These are phyloP conservation scores for Cicer judaicum DNA, from an alignment of 306 rosid species.

Conservation along the genomic window DNA sequence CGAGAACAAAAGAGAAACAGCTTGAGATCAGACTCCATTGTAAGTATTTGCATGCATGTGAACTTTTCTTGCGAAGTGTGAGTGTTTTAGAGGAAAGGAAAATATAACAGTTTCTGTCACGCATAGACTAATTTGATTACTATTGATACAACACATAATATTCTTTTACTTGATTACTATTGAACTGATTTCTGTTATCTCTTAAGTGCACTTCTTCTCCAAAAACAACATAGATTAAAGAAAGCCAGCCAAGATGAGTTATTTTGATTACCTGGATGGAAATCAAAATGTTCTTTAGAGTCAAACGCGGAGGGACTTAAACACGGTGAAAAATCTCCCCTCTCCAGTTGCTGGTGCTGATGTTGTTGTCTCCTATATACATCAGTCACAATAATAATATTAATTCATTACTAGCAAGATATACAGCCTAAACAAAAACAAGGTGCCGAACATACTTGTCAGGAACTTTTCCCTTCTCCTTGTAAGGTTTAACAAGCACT, in stretches of 20 bases:
- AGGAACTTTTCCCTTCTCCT: conserved; percentile 94
- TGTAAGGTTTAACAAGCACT: conserved; percentile 96
- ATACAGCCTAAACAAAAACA: conserved; percentile 32
- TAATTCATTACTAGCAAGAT: conserved; percentile 33
- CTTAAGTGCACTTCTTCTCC: not conserved
- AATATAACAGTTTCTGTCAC: not conserved
- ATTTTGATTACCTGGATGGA: conserved; percentile 58
- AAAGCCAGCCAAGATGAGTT: conserved; percentile 4
- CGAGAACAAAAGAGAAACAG: conserved; percentile 23
- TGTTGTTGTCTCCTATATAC: conserved; percentile 57
- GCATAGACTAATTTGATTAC: too few relatives aligned
- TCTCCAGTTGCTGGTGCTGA: conserved; percentile 52
- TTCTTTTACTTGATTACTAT: too few relatives aligned
- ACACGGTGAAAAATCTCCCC: conserved; percentile 60
- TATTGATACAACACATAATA: too few relatives aligned
- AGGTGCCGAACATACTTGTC: conserved; percentile 64
- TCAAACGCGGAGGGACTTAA: conserved; percentile 55
- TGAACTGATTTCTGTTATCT: not conserved
- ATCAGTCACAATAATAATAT: conserved; percentile 16
- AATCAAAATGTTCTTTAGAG: conserved; percentile 51
- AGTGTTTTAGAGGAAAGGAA: not conserved
- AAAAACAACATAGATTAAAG: conserved; percentile 35
- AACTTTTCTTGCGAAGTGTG: conserved; percentile 4
- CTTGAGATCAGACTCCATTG: not conserved
- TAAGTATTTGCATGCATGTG: conserved; percentile 15